These are phyloP conservation scores for Parachaetomium inaequale DNA, from an alignment of 495 filamentous ascomycete genomes.

Conservation along the genomic window DNA sequence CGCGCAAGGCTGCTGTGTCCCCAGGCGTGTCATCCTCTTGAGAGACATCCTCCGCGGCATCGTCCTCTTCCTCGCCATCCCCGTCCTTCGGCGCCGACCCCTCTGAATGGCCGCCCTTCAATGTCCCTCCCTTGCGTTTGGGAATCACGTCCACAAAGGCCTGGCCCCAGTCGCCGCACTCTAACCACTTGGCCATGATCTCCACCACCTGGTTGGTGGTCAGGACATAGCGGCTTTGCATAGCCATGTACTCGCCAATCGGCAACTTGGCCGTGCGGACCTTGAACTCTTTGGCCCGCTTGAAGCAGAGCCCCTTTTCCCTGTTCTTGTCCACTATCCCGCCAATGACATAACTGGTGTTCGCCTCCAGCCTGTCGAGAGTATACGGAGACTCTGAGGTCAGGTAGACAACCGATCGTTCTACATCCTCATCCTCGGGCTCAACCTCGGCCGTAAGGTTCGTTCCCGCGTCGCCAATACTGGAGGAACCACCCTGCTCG, in stretches of 20 bases:
- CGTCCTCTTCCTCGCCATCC: constrained; percentile 19
- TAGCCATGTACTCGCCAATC: constrained; percentile 86
- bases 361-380: constrained; percentile 70
- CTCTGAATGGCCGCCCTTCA: constrained; percentile 40
- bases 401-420: constrained; percentile 69
- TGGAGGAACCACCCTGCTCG: constrained; percentile 22
- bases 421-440: constrained; percentile 35
- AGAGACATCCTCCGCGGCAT: not conserved
- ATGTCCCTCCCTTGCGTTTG: constrained; percentile 69
- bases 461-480: not conserved
- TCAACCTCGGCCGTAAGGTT: constrained; percentile 22
- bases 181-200: constrained; percentile 92
- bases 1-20: not conserved
- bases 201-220: constrained; percentile 94
- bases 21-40: not conserved
- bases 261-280: constrained; percentile 86
- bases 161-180: constrained; percentile 80
- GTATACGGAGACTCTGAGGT: constrained; percentile 82
- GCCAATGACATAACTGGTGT: constrained; percentile 89
- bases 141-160: constrained; percentile 87
- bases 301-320: constrained; percentile 91
- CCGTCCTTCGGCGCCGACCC: constrained; percentile 28
- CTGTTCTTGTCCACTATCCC: constrained; percentile 94
- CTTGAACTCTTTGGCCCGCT: constrained; percentile 65
- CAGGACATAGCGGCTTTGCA: constrained; percentile 77